Evolutionary conservation across 2,329 filamentous ascomycete species (phyloP).

Genomic region (Xylaria polymorpha): DNA sequence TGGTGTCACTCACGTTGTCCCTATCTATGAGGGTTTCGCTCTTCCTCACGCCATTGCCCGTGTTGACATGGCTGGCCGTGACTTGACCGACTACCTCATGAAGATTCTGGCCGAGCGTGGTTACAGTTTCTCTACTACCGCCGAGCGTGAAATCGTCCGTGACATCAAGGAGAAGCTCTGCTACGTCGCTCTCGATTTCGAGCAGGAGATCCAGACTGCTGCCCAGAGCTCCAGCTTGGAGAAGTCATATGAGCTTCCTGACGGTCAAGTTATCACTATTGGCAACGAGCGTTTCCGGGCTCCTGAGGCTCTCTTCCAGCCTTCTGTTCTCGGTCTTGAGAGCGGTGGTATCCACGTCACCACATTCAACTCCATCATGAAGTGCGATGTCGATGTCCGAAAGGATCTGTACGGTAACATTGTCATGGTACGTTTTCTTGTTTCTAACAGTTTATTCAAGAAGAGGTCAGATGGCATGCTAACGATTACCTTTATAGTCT

Average conservation of each 20-base stretch:
- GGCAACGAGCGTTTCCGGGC: constrained; percentile 99
- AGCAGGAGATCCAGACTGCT: constrained; percentile 99
- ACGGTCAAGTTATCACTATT: constrained; percentile 99
- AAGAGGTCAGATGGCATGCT: constrained; percentile 21
- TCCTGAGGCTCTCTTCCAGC: constrained; percentile 99
- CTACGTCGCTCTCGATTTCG: constrained; percentile 99
- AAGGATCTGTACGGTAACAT: constrained; percentile 99
- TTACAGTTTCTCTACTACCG: constrained; percentile 99
- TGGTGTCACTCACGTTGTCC: constrained; percentile 99
- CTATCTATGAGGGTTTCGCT: constrained; percentile 99
- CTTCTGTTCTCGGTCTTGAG: constrained; percentile 97
- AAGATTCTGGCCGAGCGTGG: constrained; percentile 99
- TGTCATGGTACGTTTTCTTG: constrained; percentile 86
- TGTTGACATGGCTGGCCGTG: constrained; percentile 99
- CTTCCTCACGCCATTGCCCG: constrained; percentile 99
- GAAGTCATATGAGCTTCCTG: constrained; percentile 99
- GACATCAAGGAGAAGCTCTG: constrained; percentile 99
- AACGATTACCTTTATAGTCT: constrained; percentile 73
- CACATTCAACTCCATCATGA: constrained; percentile 99
- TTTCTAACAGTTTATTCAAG: not conserved
- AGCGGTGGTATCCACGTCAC: constrained; percentile 99
- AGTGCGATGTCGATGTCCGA: constrained; percentile 99
- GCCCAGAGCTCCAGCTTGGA: constrained; percentile 98
- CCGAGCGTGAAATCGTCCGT: constrained; percentile 99
- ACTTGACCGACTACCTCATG: constrained; percentile 99